These are phyloP conservation scores for Fraxinus xanthoxyloides DNA, from an alignment of 305 asterid species.

Conservation along the genomic window DNA sequence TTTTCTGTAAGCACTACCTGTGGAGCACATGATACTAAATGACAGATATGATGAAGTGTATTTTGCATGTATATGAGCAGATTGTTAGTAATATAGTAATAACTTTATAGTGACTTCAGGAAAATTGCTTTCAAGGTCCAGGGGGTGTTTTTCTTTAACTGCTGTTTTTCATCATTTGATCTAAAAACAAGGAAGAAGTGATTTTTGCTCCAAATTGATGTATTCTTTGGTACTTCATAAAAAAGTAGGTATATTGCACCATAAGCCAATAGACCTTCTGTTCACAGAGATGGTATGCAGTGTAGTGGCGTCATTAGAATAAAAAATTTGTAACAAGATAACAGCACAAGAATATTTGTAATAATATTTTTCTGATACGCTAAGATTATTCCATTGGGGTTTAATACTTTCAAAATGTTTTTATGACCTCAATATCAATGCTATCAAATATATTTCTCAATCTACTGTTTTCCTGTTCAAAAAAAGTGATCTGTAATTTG, in stretches of 20 bases:
- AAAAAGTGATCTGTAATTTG: not conserved
- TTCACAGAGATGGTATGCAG: not conserved
- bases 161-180: not conserved
- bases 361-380: not conserved
- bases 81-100: not conserved
- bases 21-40: conserved; percentile 13
- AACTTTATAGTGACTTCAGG: not conserved
- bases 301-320: not conserved
- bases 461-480: not conserved
- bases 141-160: not conserved
- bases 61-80: not conserved
- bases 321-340: not conserved
- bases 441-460: not conserved
- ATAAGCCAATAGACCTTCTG: not conserved
- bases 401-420: not conserved
- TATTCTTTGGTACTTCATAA: not conserved
- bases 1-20: not conserved
- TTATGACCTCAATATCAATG: not conserved
- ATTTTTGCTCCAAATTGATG: not conserved
- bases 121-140: not conserved
- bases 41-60: not conserved
- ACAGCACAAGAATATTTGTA: not conserved
- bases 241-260: not conserved
- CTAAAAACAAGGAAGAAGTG: not conserved
- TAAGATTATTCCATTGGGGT: not conserved